phyloP scores from a whole-genome alignment of 2,329 filamentous ascomycete species.

The Colletotrichum sp. region DNA sequence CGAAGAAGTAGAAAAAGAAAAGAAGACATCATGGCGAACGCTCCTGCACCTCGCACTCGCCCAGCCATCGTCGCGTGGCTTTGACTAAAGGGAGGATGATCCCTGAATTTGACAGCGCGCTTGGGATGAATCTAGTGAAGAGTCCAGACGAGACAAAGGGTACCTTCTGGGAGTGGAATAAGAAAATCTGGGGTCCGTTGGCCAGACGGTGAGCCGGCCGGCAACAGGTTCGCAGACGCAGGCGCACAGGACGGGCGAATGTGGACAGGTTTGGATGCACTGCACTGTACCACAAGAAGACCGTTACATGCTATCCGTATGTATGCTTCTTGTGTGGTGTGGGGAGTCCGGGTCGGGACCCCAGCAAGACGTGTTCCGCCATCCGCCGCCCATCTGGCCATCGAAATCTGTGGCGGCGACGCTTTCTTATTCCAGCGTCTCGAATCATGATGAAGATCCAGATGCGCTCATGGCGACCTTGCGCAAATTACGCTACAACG shows the following conservation, averaged over 20 bases:
- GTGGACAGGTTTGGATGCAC: neutral
- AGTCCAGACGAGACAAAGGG: constrained; percentile 9
- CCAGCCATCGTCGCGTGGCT: constrained; percentile 18
- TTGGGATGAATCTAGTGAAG: constrained; percentile 9
- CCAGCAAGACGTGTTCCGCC: neutral
- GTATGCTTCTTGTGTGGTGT: neutral
- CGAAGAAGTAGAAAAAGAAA: neutral
- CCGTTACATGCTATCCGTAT: constrained; percentile 8
- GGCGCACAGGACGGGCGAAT: neutral
- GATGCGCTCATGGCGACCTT: constrained; percentile 8
- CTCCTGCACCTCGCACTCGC: constrained; percentile 11
- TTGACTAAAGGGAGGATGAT: constrained; percentile 11
- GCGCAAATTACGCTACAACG: neutral
- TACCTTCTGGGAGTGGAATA: neutral
- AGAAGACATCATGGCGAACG: constrained; percentile 12
- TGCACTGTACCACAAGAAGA: neutral
- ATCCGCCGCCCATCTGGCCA: constrained; percentile 4
- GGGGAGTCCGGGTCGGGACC: neutral
- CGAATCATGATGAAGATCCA: constrained; percentile 19
- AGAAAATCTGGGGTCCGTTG: constrained; percentile 9
- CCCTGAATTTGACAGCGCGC: neutral
- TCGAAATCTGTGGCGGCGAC: constrained; percentile 18
- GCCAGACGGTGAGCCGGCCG: constrained; percentile 7
- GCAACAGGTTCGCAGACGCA: constrained; percentile 6
- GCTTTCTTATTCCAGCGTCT: constrained; percentile 12